Base-by-base conservation (phyloP, 2,329 filamentous ascomycete species). In the Venturia oleaginea region DNA sequence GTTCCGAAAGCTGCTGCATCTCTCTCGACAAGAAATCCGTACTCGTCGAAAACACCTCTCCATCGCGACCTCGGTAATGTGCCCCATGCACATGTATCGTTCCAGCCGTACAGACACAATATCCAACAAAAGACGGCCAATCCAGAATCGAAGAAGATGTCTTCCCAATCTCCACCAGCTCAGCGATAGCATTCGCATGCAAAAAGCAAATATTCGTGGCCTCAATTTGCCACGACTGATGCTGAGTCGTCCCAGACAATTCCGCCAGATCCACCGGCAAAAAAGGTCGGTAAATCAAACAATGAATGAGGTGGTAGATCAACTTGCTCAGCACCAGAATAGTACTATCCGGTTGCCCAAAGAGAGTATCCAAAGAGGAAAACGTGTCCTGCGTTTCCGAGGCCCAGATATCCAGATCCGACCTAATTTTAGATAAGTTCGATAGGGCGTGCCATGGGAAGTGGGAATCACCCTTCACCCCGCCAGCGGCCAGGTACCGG, bases 201-300 rank as follows among this genome's bases (percentile, higher is more conserved):
- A 92, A 78, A 72, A 87, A 94, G 74, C 91, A 95, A 72, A 93
- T 82, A 70, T 94, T 93, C 0, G 91, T 95, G 0, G 91, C 90
- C 72, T 95, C 90, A 59, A 95, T 93, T 72, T 95, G 91, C 91
- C 91, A 96, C 34, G 90, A 92, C 72, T 95, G 91, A 69, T 95
- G 90, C 70, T 95, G 91, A 1, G 89, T 89, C 0, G 84, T 88
- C 17, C 89, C 89, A 15, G 89, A 85, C 7, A 96, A 83, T 73
- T 95, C 91, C 30, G 88, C 84, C 3, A 95, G 80, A 73, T 95
- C 89, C 67, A 96, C 89, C 0, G 91, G 91, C 6, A 96, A 79
- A 74, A 96, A 96, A 0, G 91, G 91, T 19, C 91, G 85, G 72
- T 95, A 96, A 54, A 95, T 87, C 61, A 96, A 80, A 71, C 91